phyloP scores from a whole-genome alignment of 805 yeast species.

The Candida sphagnicola region DNA sequence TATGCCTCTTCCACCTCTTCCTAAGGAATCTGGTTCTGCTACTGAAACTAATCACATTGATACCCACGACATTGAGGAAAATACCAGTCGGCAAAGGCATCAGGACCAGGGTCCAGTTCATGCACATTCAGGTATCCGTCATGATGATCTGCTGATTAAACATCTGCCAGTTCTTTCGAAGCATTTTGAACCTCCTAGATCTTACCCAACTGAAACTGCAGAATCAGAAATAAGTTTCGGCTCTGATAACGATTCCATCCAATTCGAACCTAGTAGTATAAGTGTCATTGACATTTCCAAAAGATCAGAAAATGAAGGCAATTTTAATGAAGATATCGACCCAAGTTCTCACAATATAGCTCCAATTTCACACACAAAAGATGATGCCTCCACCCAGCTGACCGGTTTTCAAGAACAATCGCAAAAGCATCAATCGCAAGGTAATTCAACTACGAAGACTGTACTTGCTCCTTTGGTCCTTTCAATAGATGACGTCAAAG shows the following conservation, averaged over 20 bases:
- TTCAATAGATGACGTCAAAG: slow-evolving; percentile 14
- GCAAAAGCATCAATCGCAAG: neutral
- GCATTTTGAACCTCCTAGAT: neutral
- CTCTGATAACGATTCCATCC: slow-evolving; percentile 40
- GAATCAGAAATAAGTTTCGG: slow-evolving; percentile 29
- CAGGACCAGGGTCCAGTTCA: no score
- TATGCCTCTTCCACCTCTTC: no score
- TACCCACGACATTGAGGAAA: no score
- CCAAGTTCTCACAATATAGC: no score
- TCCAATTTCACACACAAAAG: no score
- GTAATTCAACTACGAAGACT: neutral
- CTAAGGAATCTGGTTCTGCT: no score
- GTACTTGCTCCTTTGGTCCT: slow-evolving; percentile 16
- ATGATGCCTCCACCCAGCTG: no score
- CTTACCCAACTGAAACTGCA: neutral
- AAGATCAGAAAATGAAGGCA: neutral
- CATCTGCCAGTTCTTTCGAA: neutral
- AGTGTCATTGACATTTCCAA: slow-evolving; percentile 13
- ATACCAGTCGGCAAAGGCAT: no score
- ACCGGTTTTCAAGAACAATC: no score
- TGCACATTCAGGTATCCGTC: no score
- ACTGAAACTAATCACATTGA: no score
- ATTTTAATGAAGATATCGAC: neutral
- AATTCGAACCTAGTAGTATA: slow-evolving; percentile 28
- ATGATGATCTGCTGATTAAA: neutral